These are phyloP conservation scores for Astrothelium macrocarpum DNA, from an alignment of 495 filamentous ascomycete genomes.

Conservation along the genomic window DNA sequence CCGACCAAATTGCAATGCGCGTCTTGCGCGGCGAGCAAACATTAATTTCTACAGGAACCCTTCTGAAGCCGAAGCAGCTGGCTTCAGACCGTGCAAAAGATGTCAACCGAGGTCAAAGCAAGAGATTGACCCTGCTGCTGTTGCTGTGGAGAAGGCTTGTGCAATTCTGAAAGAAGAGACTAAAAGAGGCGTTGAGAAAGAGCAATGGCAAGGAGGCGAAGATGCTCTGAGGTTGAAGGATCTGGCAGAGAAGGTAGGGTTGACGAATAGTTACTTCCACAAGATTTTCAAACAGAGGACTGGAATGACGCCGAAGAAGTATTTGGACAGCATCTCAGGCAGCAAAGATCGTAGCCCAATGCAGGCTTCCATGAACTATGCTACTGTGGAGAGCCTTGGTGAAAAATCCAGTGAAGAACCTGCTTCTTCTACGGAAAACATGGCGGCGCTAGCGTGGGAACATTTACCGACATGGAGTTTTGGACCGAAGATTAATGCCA, in stretches of 20 bases:
- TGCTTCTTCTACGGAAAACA: not conserved
- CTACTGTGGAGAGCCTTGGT: not conserved
- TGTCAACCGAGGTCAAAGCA: constrained; percentile 44
- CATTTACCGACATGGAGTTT: not conserved
- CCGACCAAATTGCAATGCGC: constrained; percentile 49
- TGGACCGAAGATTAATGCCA: not conserved
- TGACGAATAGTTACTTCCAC: constrained; percentile 54
- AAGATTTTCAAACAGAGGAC: constrained; percentile 51
- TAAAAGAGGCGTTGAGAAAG: constrained; percentile 14
- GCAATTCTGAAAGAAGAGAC: constrained; percentile 14
- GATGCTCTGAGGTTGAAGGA: constrained; percentile 38
- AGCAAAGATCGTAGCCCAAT: not conserved
- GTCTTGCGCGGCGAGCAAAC: constrained; percentile 53
- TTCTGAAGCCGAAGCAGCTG: constrained; percentile 45
- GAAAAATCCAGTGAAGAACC: not conserved
- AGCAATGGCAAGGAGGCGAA: constrained; percentile 22
- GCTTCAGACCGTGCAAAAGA: constrained; percentile 55
- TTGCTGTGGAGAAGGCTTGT: constrained; percentile 41
- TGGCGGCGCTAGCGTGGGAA: not conserved
- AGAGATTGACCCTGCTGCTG: constrained; percentile 35
- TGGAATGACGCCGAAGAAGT: constrained; percentile 53
- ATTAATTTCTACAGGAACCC: constrained; percentile 49
- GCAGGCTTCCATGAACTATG: not conserved
- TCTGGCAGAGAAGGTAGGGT: constrained; percentile 43
- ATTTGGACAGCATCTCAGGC: constrained; percentile 15